Base-by-base conservation (phyloP, 2,329 filamentous ascomycete genomes). In the Colletotrichum liaoningense region DNA sequence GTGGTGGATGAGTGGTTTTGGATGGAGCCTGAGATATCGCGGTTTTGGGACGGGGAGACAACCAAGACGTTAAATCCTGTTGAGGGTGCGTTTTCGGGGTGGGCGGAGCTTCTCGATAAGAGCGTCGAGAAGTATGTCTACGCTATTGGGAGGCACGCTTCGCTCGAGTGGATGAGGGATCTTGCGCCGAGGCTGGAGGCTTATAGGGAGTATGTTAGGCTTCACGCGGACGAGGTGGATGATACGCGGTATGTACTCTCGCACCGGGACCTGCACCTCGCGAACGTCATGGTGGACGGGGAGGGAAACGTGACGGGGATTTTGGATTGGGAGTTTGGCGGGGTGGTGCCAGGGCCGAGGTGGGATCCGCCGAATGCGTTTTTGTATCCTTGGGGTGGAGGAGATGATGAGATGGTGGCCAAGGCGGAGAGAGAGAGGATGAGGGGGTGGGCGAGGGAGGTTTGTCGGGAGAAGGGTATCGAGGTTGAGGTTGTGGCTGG, bases 291-390 rank as follows among this genome's bases (percentile, higher is more conserved):
- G 42, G 42, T 49, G 19, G 42, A 49, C 7, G 16, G 6, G 42
- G 42, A 49, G 6, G 42, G 42, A 19, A n/a, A 7, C 16, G 42
- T 49, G 5, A 83, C 82, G 1, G 84, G 75, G 9, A 60, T 86
- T 0, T 58, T 86, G 5, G 84, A 86, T 72, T 87, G 84, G 83
- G 83, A 87, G 69, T 85, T 67, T 35, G 64, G 38, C 3, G 64
- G 64, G 6, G 66, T 68, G 6, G 66, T 68, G 57, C 66, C 66
- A 1, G 66, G 66, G 24, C 66, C 57, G 57, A 19, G 66, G 12
- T 68, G 66, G 66, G 66, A 68, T 24, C 66, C 66, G 49, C 66
- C 66, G 9, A 68, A 68, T 14, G 66, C 66, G 9, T 62, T 68
- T 12, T 42, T 68, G 57, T 68, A 56, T 24, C 66, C 66, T 26